Conservation (phyloP, 225 moss, liverwort and hornwort species). For the Physcomitrium patens region DNA sequence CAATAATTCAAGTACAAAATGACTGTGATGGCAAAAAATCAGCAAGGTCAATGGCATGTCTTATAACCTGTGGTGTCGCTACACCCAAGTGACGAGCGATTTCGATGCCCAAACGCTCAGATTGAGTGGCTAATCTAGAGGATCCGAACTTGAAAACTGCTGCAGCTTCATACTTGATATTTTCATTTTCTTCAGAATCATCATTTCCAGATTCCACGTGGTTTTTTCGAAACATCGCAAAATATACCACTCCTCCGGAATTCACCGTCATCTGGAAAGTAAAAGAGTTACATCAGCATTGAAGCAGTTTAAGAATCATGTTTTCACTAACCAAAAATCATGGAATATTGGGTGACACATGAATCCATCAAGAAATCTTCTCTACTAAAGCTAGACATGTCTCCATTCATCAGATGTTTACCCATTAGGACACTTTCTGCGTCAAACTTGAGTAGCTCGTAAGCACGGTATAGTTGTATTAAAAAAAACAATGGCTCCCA, state of each 20-base stretch:
- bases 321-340: background rate
- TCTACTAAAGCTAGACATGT: background rate
- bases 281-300: slow-evolving; percentile 15
- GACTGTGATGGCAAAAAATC: slow-evolving; percentile 7
- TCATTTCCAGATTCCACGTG: slow-evolving; percentile 31
- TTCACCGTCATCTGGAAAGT: slow-evolving; percentile 80
- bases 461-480: background rate
- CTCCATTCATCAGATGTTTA: background rate
- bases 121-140: slow-evolving; percentile 87
- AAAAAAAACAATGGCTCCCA: too few relatives aligned
- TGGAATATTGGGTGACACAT: background rate
- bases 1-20: background rate
- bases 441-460: background rate
- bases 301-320: background rate
- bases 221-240: slow-evolving; percentile 63
- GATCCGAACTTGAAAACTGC: slow-evolving; percentile 96
- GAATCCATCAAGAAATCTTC: background rate
- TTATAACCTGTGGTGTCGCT: slow-evolving; percentile 80
- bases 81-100: slow-evolving; percentile 89
- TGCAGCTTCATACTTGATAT: slow-evolving; percentile 53
- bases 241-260: slow-evolving; percentile 95
- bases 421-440: slow-evolving; percentile 5
- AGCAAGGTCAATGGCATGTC: background rate
- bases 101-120: slow-evolving; percentile 93
- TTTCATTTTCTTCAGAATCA: slow-evolving; percentile 24